These are phyloP conservation scores for Arthrobotrys pseudoclavata DNA, from an alignment of 2,329 filamentous ascomycete species.

Conservation along the genomic window DNA sequence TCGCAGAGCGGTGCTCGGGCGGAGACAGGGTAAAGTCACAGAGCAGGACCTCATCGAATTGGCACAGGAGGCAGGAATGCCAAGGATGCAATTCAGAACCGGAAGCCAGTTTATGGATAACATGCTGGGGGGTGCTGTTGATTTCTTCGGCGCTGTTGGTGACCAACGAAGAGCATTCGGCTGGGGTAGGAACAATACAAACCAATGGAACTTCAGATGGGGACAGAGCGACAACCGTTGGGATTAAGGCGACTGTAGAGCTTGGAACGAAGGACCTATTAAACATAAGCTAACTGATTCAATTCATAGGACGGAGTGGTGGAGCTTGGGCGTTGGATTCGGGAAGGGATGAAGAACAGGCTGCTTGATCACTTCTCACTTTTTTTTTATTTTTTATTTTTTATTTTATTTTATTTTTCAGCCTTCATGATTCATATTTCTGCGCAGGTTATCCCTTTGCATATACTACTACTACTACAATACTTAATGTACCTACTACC, in stretches of 20 bases:
- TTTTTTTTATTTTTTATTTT: not conserved
- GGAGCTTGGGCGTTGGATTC: slow-evolving; percentile 46
- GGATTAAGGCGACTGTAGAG: slow-evolving; percentile 14
- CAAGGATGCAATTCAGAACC: slow-evolving; percentile 63
- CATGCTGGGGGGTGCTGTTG: slow-evolving; percentile 40
- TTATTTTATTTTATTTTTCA: not conserved
- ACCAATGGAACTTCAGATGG: slow-evolving; percentile 52
- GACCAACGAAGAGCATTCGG: slow-evolving; percentile 47
- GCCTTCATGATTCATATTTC: slow-evolving; percentile 11
- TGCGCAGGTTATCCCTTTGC: not conserved
- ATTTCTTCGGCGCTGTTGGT: slow-evolving; percentile 42
- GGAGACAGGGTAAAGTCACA: slow-evolving; percentile 72
- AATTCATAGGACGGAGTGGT: slow-evolving; percentile 20
- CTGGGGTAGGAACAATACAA: slow-evolving; percentile 30
- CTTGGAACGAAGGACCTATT: not conserved
- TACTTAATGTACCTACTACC: not conserved
- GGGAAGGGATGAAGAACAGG: slow-evolving; percentile 27
- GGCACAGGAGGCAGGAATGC: slow-evolving; percentile 66
- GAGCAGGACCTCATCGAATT: slow-evolving; percentile 71
- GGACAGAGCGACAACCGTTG: slow-evolving; percentile 35
- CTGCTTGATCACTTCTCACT: not conserved
- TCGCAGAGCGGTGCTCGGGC: slow-evolving; percentile 72
- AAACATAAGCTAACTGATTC: slow-evolving; percentile 4
- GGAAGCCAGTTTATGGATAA: slow-evolving; percentile 43
- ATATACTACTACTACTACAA: slow-evolving; percentile 5